These are phyloP conservation scores for Bolboschoenoplectus hybrid DNA, from an alignment of 202 grass and related monocot species.

Conservation along the genomic window DNA sequence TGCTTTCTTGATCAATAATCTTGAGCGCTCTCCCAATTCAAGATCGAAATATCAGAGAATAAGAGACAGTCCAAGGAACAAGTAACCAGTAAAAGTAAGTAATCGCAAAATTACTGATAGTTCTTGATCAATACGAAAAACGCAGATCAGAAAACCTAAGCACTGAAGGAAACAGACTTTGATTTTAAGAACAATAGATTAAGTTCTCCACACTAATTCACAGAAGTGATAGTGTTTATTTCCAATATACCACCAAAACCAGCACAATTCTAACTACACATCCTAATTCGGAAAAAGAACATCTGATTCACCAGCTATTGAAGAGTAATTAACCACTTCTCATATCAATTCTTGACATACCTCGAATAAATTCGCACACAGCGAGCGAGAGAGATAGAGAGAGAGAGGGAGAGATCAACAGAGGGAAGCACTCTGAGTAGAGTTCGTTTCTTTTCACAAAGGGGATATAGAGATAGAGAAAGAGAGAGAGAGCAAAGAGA, in stretches of 20 bases:
- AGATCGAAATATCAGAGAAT: background rate
- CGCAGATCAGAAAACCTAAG: background rate
- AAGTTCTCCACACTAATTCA: background rate
- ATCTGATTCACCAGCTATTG: constrained; percentile 16
- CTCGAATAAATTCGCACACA: background rate
- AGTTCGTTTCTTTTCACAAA: background rate
- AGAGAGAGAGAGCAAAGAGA: background rate
- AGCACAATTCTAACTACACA: background rate
- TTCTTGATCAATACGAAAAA: constrained; percentile 10
- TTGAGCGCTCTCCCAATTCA: background rate
- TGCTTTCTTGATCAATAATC: background rate
- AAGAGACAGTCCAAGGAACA: background rate
- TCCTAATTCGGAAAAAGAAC: background rate
- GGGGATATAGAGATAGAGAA: background rate
- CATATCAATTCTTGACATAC: constrained; percentile 30
- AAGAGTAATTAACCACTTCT: background rate
- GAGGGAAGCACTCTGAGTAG: background rate
- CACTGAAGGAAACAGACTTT: background rate
- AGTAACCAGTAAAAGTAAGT: background rate
- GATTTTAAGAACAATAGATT: background rate
- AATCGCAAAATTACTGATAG: background rate
- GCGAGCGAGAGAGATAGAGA: background rate
- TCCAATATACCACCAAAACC: background rate
- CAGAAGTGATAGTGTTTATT: background rate
- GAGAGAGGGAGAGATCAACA: background rate